Base-by-base conservation (phyloP, 139 green algal species). In the Eudorina sp. region DNA sequence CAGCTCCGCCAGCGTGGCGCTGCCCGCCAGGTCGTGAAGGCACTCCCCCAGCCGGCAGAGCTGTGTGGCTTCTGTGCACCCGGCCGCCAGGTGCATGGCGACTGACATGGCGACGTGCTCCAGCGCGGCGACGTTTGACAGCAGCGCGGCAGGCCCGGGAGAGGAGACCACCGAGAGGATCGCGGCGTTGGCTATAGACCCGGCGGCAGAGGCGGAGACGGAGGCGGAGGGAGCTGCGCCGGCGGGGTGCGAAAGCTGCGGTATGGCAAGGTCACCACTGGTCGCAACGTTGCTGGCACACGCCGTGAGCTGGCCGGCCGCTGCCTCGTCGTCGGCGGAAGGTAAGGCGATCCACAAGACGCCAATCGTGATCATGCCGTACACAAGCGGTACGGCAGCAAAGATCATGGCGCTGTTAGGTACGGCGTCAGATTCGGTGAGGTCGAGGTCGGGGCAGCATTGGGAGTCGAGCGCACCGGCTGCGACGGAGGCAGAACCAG, bases 371-470 rank as follows among this genome's bases (percentile, higher is more conserved):
- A 14, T 27, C 72, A 60, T 55, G 23, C 72, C 72, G n/a, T 60
- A 80, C 41, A 55, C 72, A 41, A 80, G 40, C 72, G 72, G 72
- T 43, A 80, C 45, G 41, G 43, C 72, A 25, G 72, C 72, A 18
- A 80, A 80, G 8, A 45, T 38, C 41, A 58, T 80, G 72, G 72
- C 21, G 4, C 31, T 38, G 72, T 43, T 43, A 8, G 41, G 31
- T 23, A 55, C 40, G 3, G 72, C 40, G 45, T 80, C 72, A 13
- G 43, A 14, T 16, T 58, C 72, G n/a, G 18, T 51, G 27, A 80
- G 72, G 40, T 80, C 72, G 41, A 34, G 41, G 41, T 80, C 72
- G 41, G 72, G 41, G 72, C 72, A 80, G 72, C 72, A 53, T 25
- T 40, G 34, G n/a, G n/a, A n/a, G n/a, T n/a, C n/a, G n/a, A 6